Evolutionary conservation across 2,329 filamentous ascomycete species (phyloP), one percentile per base, ranked within the genome.

Genomic region (Elsinoe ampelina): DNA sequence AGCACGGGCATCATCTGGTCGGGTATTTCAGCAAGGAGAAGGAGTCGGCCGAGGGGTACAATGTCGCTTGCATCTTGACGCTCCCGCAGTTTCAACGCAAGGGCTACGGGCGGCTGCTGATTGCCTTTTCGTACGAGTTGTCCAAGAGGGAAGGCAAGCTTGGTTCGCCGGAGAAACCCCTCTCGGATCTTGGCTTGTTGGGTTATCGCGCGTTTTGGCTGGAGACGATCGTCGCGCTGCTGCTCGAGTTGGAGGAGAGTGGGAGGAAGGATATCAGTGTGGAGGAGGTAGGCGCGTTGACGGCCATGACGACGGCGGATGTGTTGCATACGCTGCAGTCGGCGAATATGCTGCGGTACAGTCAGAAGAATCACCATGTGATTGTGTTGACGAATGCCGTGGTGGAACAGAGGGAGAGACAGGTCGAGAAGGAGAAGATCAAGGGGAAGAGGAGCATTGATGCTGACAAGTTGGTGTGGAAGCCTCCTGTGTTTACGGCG

Each of bases 1-100:
- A 95, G 51, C 85, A 90, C 64, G 93, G 93, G 12, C 93, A 87
- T 65, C 93, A 97, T 67, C 81, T 98, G 51, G 88, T 98, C n/a
- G 93, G 93, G n/a, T 98, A 96, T 69, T 98, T 98, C 71, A 95
- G 88, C 57, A 98, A 98, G 70, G 93, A 98, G 71, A 98, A 98
- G 64, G 93, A 98, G 71, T 92, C 87, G 38, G 90, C 90, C 0
- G 95, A 98, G 65, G 89, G 88, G 30, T 98, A 97, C 79, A 98
- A 98, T 68, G 86, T 98, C 32, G 95, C 93, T 3, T 98, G 95
- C 80, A 98, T 98, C 69, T 77, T 98, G 58, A 98, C 93, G 0
- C 77, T 98, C 2, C 93, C 93, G 0, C 95, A 98, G 68, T 97
- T 95, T 65, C 93, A 98, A 71, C 83, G 93, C 20, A 93, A 95